phyloP scores from a whole-genome alignment of 495 filamentous ascomycete species.

The Clohesyomyces aquaticus region DNA sequence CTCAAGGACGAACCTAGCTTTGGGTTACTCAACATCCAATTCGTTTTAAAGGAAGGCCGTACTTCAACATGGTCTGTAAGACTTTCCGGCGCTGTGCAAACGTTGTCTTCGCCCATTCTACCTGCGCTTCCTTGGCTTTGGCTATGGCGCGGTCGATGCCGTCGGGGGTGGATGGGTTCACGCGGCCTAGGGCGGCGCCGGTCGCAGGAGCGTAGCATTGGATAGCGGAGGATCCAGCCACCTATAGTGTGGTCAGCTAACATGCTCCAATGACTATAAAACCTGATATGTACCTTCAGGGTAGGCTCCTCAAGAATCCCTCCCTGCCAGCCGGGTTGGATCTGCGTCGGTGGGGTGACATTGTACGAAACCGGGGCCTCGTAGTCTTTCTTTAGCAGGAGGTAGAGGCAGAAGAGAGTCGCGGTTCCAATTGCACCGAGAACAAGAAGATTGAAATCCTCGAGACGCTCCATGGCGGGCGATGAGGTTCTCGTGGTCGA shows the following conservation, averaged over 20 bases:
- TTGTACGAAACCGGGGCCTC: constrained; percentile 62
- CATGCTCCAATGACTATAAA: not conserved
- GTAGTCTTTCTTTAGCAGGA: constrained; percentile 23
- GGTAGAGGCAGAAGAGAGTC: constrained; percentile 15
- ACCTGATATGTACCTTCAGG: constrained; percentile 48
- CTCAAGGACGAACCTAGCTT: constrained; percentile 72
- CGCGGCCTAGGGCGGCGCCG: constrained; percentile 76
- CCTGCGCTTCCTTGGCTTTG: constrained; percentile 74
- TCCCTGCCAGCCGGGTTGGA: constrained; percentile 57
- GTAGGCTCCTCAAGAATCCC: constrained; percentile 64
- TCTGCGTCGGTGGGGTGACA: constrained; percentile 63
- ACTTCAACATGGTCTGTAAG: constrained; percentile 78
- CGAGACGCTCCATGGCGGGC: constrained; percentile 27
- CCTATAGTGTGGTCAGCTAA: constrained; percentile 40
- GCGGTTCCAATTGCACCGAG: constrained; percentile 12
- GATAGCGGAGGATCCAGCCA: constrained; percentile 62
- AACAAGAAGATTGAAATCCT: constrained; percentile 11
- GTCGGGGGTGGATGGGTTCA: constrained; percentile 75
- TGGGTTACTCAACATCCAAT: not conserved
- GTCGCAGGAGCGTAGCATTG: constrained; percentile 92
- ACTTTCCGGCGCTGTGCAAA: constrained; percentile 80
- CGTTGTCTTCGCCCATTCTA: constrained; percentile 76
- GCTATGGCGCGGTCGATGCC: constrained; percentile 81
- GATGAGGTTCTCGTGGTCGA: not conserved
- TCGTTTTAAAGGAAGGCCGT: constrained; percentile 41